Conservation (phyloP, 352 stramenopile species). For the Pythium sp. region DNA sequence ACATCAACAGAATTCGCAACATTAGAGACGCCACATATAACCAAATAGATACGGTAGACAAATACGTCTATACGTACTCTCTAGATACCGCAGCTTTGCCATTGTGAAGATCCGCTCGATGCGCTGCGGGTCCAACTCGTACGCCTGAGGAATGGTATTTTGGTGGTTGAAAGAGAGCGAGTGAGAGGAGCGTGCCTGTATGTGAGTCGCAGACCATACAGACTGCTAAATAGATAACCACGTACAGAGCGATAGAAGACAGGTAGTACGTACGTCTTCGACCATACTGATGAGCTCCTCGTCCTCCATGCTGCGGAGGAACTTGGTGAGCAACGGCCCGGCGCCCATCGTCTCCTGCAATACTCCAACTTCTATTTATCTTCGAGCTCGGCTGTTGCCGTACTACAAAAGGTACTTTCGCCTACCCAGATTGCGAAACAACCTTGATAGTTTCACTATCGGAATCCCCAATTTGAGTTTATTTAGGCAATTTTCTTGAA, state of each 20-base stretch:
- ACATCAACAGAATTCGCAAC: background rate
- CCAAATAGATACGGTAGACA: background rate
- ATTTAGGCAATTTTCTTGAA: no score
- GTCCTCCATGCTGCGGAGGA: conserved; percentile 59
- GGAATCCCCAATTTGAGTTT: no score
- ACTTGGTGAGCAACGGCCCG: conserved; percentile 48
- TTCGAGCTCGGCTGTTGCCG: no score
- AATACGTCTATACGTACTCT: conserved; percentile 17
- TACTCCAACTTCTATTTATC: no score
- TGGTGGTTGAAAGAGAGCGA: background rate
- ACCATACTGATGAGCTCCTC: conserved; percentile 47
- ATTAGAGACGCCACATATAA: background rate
- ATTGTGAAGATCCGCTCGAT: conserved; percentile 45
- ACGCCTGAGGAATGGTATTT: conserved; percentile 30
- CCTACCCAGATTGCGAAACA: no score
- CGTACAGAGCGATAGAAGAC: background rate
- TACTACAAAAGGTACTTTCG: no score
- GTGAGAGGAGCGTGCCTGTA: background rate
- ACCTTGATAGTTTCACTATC: no score
- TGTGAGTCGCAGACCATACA: background rate
- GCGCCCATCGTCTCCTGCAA: conserved; percentile 29
- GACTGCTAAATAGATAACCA: background rate
- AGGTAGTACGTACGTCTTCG: conserved; percentile 29
- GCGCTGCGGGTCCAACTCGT: conserved; percentile 43
- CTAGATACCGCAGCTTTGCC: conserved; percentile 42